Conservation (phyloP, 495 filamentous ascomycete species). For the Penicillium taxi region DNA sequence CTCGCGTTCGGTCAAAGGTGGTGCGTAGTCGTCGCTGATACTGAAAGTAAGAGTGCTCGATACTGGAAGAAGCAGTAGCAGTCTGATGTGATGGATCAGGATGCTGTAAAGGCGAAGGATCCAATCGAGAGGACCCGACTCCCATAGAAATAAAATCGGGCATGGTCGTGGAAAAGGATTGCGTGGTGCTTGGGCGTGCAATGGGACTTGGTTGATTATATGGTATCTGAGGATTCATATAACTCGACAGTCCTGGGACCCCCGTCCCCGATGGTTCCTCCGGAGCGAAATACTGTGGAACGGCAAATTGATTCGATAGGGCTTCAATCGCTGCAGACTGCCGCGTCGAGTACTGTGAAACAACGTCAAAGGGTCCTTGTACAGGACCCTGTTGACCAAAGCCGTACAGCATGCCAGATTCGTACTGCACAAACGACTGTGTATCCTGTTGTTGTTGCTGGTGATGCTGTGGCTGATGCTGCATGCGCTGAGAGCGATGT, state of each 20-base stretch:
- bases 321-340: slow-evolving; percentile 76
- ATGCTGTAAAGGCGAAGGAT: slow-evolving; percentile 19
- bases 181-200: slow-evolving; percentile 40
- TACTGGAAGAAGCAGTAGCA: slow-evolving; percentile 21
- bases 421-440: slow-evolving; percentile 45
- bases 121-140: slow-evolving; percentile 22
- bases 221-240: slow-evolving; percentile 44
- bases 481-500: slow-evolving; percentile 3
- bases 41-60: slow-evolving; percentile 59
- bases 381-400: slow-evolving; percentile 60
- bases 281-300: slow-evolving; percentile 69
- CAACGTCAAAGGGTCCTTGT: slow-evolving; percentile 65
- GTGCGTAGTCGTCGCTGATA: slow-evolving; percentile 67
- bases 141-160: slow-evolving; percentile 42
- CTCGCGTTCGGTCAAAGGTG: slow-evolving; percentile 67
- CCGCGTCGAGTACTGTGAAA: slow-evolving; percentile 69
- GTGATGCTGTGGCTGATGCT: slow-evolving; percentile 5
- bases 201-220: slow-evolving; percentile 50
- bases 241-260: slow-evolving; percentile 45
- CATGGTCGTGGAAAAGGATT: slow-evolving; percentile 49
- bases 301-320: slow-evolving; percentile 59
- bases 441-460: slow-evolving; percentile 6
- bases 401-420: slow-evolving; percentile 70
- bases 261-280: slow-evolving; percentile 60
- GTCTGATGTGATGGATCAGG: slow-evolving; percentile 23